phyloP scores from a whole-genome alignment of 345 rosid genomes.

The Camelina laxa region DNA sequence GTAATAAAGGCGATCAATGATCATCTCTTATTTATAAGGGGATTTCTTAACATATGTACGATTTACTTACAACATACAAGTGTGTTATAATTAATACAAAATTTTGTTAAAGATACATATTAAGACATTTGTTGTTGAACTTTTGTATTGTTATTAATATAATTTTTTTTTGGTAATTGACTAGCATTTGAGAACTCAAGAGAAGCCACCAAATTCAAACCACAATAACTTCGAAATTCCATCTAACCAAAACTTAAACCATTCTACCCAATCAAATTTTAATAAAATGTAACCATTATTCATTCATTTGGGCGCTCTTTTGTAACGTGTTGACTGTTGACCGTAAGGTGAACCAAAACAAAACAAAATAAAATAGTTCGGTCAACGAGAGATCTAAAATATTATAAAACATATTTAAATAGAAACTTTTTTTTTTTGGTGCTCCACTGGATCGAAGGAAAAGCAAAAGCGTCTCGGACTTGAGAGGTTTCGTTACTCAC shows the following conservation, averaged over 20 bases:
- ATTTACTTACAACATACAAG: too few species aligned
- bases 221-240: not conserved
- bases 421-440: not conserved
- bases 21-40: too few species aligned
- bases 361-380: too few species aligned
- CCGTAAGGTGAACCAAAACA: not conserved
- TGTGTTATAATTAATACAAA: too few species aligned
- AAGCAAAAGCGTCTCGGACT: not conserved
- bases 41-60: too few species aligned
- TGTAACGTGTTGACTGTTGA: conserved; percentile 6
- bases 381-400: conserved; percentile 9
- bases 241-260: not conserved
- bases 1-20: too few species aligned
- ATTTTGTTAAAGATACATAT: too few species aligned
- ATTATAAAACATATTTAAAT: not conserved
- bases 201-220: not conserved
- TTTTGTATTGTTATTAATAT: too few species aligned
- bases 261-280: not conserved
- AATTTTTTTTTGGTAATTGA: too few species aligned
- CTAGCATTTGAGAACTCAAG: not conserved
- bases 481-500: not conserved
- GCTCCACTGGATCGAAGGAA: not conserved
- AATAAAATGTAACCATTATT: not conserved
- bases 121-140: too few species aligned
- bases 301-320: conserved; percentile 12